Conservation (phyloP, 2,329 filamentous ascomycete genomes). For the Hansfordia pulvinata region DNA sequence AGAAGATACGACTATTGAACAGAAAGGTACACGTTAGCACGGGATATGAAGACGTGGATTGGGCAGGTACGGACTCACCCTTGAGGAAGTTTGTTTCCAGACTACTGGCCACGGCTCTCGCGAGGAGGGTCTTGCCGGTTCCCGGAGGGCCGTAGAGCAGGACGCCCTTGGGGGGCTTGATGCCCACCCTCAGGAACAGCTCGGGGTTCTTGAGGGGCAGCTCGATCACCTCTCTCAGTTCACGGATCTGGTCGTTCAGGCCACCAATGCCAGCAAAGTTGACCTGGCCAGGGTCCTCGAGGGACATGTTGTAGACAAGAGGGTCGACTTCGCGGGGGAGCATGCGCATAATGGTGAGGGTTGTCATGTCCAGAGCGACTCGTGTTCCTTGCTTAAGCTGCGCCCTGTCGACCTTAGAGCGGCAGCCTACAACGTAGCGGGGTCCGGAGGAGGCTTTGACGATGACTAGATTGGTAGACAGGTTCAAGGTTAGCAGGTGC, state of each 20-base stretch:
- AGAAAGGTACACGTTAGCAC: too few relatives aligned
- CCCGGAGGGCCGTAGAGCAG: constrained; percentile 91
- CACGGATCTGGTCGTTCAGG: constrained; percentile 94
- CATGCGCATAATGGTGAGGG: constrained; percentile 99
- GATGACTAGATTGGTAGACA: constrained; percentile 51
- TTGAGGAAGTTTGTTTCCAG: constrained; percentile 98
- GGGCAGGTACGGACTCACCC: constrained; percentile 36
- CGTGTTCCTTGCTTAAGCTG: constrained; percentile 98
- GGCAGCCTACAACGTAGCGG: constrained; percentile 94
- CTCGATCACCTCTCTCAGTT: constrained; percentile 95
- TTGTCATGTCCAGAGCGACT: constrained; percentile 97
- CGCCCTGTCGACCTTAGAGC: constrained; percentile 92
- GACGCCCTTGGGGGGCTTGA: constrained; percentile 97
- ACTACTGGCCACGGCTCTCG: constrained; percentile 88
- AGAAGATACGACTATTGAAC: constrained; percentile 71
- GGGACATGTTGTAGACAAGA: constrained; percentile 98
- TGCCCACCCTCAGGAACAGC: constrained; percentile 89
- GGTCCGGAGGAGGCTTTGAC: constrained; percentile 97
- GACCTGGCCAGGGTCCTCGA: constrained; percentile 94
- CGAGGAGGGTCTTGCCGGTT: constrained; percentile 90
- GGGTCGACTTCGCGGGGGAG: constrained; percentile 95
- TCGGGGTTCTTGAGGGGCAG: constrained; percentile 97
- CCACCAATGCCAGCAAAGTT: constrained; percentile 97
- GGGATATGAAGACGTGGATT: too few relatives aligned
- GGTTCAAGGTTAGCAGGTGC: background rate